A percentile compares a stretch with the other conserved stretches of the same genome.
These are phyloP conservation scores for Pseudozyma sp. DNA, from an alignment of 1,284 basidiomycete species.

Conservation along the genomic window DNA sequence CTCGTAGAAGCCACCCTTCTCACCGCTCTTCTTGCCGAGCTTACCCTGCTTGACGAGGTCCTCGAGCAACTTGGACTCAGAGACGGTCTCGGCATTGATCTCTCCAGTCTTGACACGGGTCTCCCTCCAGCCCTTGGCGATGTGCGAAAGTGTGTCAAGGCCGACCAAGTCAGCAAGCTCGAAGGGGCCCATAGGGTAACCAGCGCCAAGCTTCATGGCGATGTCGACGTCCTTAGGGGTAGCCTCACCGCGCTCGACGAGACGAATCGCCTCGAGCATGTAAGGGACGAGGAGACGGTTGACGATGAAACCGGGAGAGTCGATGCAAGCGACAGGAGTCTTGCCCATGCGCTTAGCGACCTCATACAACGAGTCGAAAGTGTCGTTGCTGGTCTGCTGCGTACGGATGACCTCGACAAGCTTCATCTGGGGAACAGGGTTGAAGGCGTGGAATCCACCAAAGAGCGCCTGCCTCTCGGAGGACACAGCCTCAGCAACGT, in stretches of 20 bases:
- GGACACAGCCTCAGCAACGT: slow-evolving; percentile 71
- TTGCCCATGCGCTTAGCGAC: slow-evolving; percentile 73
- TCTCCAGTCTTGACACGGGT: slow-evolving; percentile 70
- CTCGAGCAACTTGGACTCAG: slow-evolving; percentile 71
- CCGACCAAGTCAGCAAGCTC: slow-evolving; percentile 74
- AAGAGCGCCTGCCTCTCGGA: slow-evolving; percentile 57
- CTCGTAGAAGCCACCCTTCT: slow-evolving; percentile 71
- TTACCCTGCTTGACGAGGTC: slow-evolving; percentile 73
- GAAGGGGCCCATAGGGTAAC: slow-evolving; percentile 72
- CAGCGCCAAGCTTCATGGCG: slow-evolving; percentile 75
- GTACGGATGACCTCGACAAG: slow-evolving; percentile 73
- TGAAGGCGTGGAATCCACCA: slow-evolving; percentile 73
- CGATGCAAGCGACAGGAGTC: slow-evolving; percentile 73
- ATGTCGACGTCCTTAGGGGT: slow-evolving; percentile 74
- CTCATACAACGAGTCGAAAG: slow-evolving; percentile 71
- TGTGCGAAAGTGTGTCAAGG: slow-evolving; percentile 71
- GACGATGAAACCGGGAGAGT: slow-evolving; percentile 72
- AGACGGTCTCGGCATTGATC: slow-evolving; percentile 71
- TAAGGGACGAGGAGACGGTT: slow-evolving; percentile 73
- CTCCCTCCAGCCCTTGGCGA: slow-evolving; percentile 73
- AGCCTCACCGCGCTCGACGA: slow-evolving; percentile 75
- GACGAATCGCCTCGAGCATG: slow-evolving; percentile 74
- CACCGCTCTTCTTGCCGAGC: slow-evolving; percentile 73
- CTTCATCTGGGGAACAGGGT: slow-evolving; percentile 73
- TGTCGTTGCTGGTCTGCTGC: slow-evolving; percentile 71